A percentile compares a stretch with the other conserved stretches of the same genome.
These are phyloP conservation scores for Purshia tridentata DNA, from an alignment of 306 rosid species.

Conservation along the genomic window DNA sequence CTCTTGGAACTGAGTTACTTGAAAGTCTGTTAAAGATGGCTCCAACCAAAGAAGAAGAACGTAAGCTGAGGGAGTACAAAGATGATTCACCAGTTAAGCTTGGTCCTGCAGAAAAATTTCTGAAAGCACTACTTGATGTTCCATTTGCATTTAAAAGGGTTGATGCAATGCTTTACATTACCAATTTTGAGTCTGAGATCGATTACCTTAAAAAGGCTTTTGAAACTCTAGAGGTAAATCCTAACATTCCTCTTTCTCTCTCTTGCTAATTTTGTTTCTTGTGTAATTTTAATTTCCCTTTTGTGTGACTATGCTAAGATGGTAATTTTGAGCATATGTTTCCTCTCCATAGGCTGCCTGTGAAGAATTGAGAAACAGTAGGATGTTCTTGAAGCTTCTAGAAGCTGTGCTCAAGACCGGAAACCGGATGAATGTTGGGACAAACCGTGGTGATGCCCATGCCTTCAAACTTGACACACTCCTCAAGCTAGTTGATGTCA, in stretches of 20 bases:
- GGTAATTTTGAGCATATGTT: not conserved
- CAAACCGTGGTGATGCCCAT: constrained; percentile 93
- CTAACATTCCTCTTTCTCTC: not conserved
- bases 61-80: constrained; percentile 73
- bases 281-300: not conserved
- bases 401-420: constrained; percentile 97
- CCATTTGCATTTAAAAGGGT: constrained; percentile 94
- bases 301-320: not conserved
- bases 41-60: constrained; percentile 94
- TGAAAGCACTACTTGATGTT: constrained; percentile 85
- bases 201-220: constrained; percentile 81
- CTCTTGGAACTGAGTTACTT: constrained; percentile 82
- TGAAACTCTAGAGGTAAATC: constrained; percentile 74
- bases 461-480: constrained; percentile 99
- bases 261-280: not conserved
- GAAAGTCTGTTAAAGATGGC: constrained; percentile 97
- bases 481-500: constrained; percentile 84
- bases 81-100: constrained; percentile 81
- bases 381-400: constrained; percentile 93
- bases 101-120: constrained; percentile 89
- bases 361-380: constrained; percentile 84
- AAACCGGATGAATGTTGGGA: constrained; percentile 96
- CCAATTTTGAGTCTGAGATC: constrained; percentile 86
- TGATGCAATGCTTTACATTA: constrained; percentile 87
- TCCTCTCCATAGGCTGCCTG: constrained; percentile 59